A percentile compares a stretch with the other conserved stretches of the same genome.
Evolutionary conservation across 495 filamentous ascomycete species (phyloP).

Genomic region (Staphylotrichum longicolle): DNA sequence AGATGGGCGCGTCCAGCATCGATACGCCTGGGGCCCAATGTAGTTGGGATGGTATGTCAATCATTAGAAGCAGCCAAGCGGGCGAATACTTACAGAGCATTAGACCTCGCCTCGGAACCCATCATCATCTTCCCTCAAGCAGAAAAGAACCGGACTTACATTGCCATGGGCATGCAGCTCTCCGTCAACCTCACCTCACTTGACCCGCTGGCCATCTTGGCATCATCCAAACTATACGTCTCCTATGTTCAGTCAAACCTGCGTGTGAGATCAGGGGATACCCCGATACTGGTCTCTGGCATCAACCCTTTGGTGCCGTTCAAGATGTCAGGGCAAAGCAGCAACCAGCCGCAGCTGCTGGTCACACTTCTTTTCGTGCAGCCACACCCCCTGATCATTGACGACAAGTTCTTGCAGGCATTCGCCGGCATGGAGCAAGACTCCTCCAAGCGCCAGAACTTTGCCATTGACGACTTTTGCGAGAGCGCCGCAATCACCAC

Average conservation of each 20-base stretch:
- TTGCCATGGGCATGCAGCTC: slow-evolving; percentile 21
- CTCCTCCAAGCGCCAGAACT: slow-evolving; percentile 14
- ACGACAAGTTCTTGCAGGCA: slow-evolving; percentile 11
- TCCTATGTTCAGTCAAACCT: slow-evolving; percentile 23
- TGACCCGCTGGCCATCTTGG: slow-evolving; percentile 10
- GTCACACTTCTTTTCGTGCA: slow-evolving; percentile 24
- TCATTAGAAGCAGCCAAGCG: too few relatives aligned
- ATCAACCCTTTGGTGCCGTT: slow-evolving; percentile 25
- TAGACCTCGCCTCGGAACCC: slow-evolving; percentile 21
- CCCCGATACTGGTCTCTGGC: slow-evolving; percentile 19
- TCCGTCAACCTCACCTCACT: slow-evolving; percentile 18
- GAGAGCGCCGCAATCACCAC: slow-evolving; percentile 13
- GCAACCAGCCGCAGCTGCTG: slow-evolving; percentile 16
- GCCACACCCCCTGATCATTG: slow-evolving; percentile 23
- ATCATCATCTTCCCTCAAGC: slow-evolving; percentile 20
- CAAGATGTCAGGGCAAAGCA: slow-evolving; percentile 4
- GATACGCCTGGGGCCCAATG: slow-evolving; percentile 17
- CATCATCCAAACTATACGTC: slow-evolving; percentile 16
- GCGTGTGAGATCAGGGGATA: background rate
- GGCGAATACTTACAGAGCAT: slow-evolving; percentile 1
- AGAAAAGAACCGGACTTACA: slow-evolving; percentile 22
- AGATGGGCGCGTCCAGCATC: slow-evolving; percentile 17
- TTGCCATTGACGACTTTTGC: slow-evolving; percentile 21
- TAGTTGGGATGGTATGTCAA: slow-evolving; percentile 20
- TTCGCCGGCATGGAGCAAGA: slow-evolving; percentile 19